Evolutionary conservation across 345 rosid genomes (phyloP).

Genomic region (Excoecaria agallocha): DNA sequence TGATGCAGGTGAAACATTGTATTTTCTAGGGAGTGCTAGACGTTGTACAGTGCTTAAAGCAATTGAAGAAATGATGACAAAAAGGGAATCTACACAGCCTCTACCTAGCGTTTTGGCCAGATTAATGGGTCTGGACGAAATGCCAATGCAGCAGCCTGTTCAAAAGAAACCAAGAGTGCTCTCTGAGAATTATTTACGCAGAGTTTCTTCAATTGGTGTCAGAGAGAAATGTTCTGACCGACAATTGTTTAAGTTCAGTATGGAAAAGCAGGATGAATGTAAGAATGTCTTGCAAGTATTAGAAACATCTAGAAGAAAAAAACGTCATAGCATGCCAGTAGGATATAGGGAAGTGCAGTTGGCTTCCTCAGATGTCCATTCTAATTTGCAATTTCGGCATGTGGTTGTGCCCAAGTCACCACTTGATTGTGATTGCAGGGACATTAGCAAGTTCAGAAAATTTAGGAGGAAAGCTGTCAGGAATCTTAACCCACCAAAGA

Average conservation of each 20-base stretch:
- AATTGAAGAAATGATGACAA: slow-evolving; percentile 22
- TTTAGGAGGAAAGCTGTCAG: slow-evolving; percentile 25
- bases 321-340: slow-evolving; percentile 11
- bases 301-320: slow-evolving; percentile 27
- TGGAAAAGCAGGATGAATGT: slow-evolving; percentile 29
- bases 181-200: slow-evolving; percentile 53
- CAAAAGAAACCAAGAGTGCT: slow-evolving; percentile 52
- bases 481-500: slow-evolving; percentile 21
- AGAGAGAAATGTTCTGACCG: slow-evolving; percentile 34
- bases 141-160: slow-evolving; percentile 37
- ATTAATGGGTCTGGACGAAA: slow-evolving; percentile 72
- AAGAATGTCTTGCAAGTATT: slow-evolving; percentile 22
- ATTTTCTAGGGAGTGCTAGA: slow-evolving; percentile 16
- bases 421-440: slow-evolving; percentile 12
- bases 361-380: slow-evolving; percentile 22
- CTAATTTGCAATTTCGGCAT: slow-evolving; percentile 22
- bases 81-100: slow-evolving; percentile 43
- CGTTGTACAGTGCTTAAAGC: slow-evolving; percentile 15
- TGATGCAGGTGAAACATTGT: slow-evolving; percentile 22
- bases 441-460: slow-evolving; percentile 13
- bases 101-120: slow-evolving; percentile 51
- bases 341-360: slow-evolving; percentile 17
- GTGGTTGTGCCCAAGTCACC: slow-evolving; percentile 17
- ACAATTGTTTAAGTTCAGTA: slow-evolving; percentile 13
- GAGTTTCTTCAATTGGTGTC: slow-evolving; percentile 48